Evolutionary conservation across 2,329 filamentous ascomycete species (phyloP), one percentile per base, ranked within the genome.

Genomic region (Fusarium nanum): DNA sequence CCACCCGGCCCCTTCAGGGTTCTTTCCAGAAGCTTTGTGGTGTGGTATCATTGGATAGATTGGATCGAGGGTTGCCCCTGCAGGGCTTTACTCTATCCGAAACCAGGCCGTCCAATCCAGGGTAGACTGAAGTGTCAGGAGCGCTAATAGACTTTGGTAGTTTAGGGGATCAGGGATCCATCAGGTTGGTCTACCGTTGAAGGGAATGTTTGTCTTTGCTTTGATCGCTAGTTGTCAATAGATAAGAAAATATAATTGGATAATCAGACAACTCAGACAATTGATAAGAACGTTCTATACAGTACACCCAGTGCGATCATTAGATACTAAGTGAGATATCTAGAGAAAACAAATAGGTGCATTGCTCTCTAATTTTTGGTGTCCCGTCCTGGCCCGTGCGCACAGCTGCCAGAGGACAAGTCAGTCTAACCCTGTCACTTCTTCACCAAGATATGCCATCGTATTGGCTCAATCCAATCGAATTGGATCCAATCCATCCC

Each of bases 351-450:
- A 41, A 20, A 44, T 34, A 44, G 16, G 10, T 37, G 18, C 10
- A 30, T 44, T 64, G 46, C 68, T 71, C 67, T 48, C 60, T 64
- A 37, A 70, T 45, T 41, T 55, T 54, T 30, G 46, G 58, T 30
- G 65, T 53, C 53, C 25, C 22, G 23, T 18, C 34, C 11, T 20
- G 54, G 54, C 25, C 54, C 59, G 68, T 70, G 67, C 68, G 45
- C 20, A 52, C 61, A 44, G 49, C 67, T 65, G 67, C 67, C 63
- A 70, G 34, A 67, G 30, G 30, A 32, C 30, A 30, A 32, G 30
- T 40, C 37, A 45, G 40, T 18, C 13, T 20, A 47, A 49, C 67
- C 67, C 64, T 60, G 67, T 70, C 62, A 63, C 52, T 56, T 40
- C 23, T 50, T 53, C 44, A 53, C 37, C 14, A 14, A 23, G 23